Evolutionary conservation across 805 yeast genomes (phyloP).

Genomic region (Lachancea meyersii): DNA sequence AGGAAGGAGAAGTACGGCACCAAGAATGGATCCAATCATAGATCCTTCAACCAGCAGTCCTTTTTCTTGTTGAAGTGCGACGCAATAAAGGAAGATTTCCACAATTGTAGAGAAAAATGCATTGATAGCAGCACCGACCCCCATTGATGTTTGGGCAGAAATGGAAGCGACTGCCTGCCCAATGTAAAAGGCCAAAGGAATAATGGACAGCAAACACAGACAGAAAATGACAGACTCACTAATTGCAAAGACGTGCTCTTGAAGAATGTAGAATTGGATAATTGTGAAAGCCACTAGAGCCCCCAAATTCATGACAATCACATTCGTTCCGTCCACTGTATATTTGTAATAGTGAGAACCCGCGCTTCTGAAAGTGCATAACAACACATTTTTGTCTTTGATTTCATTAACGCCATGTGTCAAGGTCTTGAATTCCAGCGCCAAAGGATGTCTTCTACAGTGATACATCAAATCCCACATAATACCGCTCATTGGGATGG

Average conservation of each 20-base stretch:
- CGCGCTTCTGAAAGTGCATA: conserved; percentile 88
- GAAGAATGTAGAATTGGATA: conserved; percentile 62
- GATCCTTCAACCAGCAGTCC: conserved; percentile 93
- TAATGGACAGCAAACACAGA: conserved; percentile 72
- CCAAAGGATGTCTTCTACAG: conserved; percentile 84
- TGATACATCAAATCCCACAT: conserved; percentile 63
- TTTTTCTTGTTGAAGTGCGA: conserved; percentile 78
- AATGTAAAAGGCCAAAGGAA: conserved; percentile 92
- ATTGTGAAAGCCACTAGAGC: conserved; percentile 77
- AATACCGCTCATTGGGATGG: conserved; percentile 91
- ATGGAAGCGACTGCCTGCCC: conserved; percentile 99
- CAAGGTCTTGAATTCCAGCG: conserved; percentile 51
- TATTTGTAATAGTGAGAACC: conserved; percentile 93
- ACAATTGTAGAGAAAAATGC: conserved; percentile 96
- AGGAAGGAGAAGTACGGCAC: conserved; percentile 85
- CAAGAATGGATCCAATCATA: conserved; percentile 86
- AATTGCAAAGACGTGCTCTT: conserved; percentile 38
- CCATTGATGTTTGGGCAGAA: conserved; percentile 98
- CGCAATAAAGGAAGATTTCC: conserved; percentile 86
- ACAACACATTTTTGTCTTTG: conserved; percentile 50
- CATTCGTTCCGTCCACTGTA: conserved; percentile 93
- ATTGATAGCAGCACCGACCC: conserved; percentile 95
- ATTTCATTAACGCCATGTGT: conserved; percentile 17
- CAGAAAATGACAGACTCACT: conserved; percentile 58
- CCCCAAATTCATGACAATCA: conserved; percentile 80